A percentile compares a stretch with the other conserved stretches of the same genome.
phyloP scores from a whole-genome alignment of 163 green algal species.

The Scenedesmus sp. region DNA sequence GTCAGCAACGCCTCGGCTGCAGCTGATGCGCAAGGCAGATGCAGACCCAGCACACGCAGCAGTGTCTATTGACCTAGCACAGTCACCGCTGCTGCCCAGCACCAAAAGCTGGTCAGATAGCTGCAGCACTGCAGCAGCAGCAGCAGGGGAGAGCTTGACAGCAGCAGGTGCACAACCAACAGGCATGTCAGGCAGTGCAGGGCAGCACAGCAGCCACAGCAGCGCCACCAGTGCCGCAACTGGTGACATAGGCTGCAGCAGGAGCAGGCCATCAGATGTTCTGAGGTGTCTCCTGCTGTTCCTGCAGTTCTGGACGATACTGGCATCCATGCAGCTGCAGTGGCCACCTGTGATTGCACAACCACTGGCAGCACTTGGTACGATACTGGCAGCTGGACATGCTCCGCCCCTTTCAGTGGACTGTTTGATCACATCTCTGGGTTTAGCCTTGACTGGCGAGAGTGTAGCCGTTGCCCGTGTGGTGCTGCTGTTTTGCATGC shows the following conservation, averaged over 20 bases:
- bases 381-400: not conserved
- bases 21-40: not conserved
- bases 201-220: not conserved
- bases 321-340: conserved; percentile 2
- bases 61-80: not conserved
- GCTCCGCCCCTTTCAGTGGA: not conserved
- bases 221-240: not conserved
- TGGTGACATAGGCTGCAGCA: not conserved
- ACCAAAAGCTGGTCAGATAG: not conserved
- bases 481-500: not conserved
- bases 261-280: not conserved
- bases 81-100: not conserved
- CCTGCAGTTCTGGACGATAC: not conserved
- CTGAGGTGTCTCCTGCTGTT: not conserved
- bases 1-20: not conserved
- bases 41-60: too few species aligned
- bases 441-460: not conserved
- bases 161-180: not conserved
- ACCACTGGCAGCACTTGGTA: not conserved
- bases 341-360: not conserved
- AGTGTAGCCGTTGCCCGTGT: not conserved
- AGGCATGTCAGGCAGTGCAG: not conserved
- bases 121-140: not conserved
- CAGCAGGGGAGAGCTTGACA: not conserved
- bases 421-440: not conserved